These are phyloP conservation scores for Epicoccum nigrum DNA, from an alignment of 2,329 filamentous ascomycete species.

Conservation along the genomic window DNA sequence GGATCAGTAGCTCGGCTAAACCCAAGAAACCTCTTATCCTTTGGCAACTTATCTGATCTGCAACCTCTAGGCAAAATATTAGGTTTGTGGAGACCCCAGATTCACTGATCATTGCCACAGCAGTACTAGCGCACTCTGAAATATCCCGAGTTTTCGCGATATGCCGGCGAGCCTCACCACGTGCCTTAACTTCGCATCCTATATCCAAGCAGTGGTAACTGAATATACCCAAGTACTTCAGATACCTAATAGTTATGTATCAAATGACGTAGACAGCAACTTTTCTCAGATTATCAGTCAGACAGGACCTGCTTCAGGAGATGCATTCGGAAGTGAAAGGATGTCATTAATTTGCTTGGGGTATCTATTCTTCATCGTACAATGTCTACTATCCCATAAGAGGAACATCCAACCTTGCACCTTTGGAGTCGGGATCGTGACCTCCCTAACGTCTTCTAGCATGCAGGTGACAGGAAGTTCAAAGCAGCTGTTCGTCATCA, in stretches of 20 bases:
- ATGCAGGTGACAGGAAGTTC: slow-evolving; percentile 16
- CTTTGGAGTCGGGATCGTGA: not conserved
- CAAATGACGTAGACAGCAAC: slow-evolving; percentile 1
- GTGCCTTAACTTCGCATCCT: slow-evolving; percentile 1
- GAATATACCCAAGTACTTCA: slow-evolving; percentile 1
- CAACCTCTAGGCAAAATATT: not conserved
- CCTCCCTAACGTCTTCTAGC: slow-evolving; percentile 2
- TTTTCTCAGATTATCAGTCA: not conserved
- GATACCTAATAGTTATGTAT: not conserved
- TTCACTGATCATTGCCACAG: slow-evolving; percentile 15
- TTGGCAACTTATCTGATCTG: slow-evolving; percentile 6
- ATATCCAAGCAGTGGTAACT: not conserved
- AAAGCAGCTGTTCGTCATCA: slow-evolving; percentile 7
- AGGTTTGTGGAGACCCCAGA: slow-evolving; percentile 15
- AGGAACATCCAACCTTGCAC: not conserved
- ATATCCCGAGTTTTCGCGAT: slow-evolving; percentile 2
- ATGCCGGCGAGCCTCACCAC: not conserved
- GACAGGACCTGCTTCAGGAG: not conserved
- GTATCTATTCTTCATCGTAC: slow-evolving; percentile 14
- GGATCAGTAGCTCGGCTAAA: too few species aligned
- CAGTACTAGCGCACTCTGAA: slow-evolving; percentile 9
- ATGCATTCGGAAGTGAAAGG: not conserved
- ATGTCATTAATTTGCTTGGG: slow-evolving; percentile 9
- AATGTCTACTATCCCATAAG: not conserved
- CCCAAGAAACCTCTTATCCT: not conserved